These are phyloP conservation scores for Monosporozyma aquatica DNA, from an alignment of 805 yeast species.

Conservation along the genomic window DNA sequence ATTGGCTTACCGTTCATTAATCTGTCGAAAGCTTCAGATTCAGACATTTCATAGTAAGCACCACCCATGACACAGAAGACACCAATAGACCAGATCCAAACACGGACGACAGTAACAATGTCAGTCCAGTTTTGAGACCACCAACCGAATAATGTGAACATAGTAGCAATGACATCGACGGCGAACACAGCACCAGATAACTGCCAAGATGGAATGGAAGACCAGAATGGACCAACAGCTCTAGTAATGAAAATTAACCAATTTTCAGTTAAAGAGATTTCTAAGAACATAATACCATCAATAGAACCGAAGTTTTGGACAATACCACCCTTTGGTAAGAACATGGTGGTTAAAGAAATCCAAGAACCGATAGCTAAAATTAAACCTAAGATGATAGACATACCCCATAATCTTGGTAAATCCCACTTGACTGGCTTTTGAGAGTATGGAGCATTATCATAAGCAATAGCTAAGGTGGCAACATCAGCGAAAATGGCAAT, in stretches of 20 bases:
- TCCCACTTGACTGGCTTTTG: slow-evolving; percentile 94
- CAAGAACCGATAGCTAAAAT: slow-evolving; percentile 87
- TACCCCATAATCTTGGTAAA: slow-evolving; percentile 94
- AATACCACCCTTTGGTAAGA: slow-evolving; percentile 84
- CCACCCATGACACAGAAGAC: slow-evolving; percentile 95
- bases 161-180: slow-evolving; percentile 86
- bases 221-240: slow-evolving; percentile 98
- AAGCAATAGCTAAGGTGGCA: slow-evolving; percentile 95
- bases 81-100: slow-evolving; percentile 94
- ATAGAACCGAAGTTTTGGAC: slow-evolving; percentile 91
- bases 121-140: slow-evolving; percentile 97
- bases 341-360: slow-evolving; percentile 92
- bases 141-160: slow-evolving; percentile 93
- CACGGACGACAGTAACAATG: slow-evolving; percentile 87
- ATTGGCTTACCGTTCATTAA: slow-evolving; percentile 72
- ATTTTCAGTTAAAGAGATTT: slow-evolving; percentile 91
- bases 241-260: slow-evolving; percentile 96
- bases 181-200: slow-evolving; percentile 84
- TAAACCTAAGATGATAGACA: slow-evolving; percentile 80
- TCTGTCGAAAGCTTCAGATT: slow-evolving; percentile 70
- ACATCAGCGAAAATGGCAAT: slow-evolving; percentile 96
- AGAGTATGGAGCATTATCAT: slow-evolving; percentile 94
- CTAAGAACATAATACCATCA: slow-evolving; percentile 89
- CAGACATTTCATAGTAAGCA: slow-evolving; percentile 89
- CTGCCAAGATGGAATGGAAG: slow-evolving; percentile 94